Conservation (phyloP, 495 filamentous ascomycete genomes). For the Trichodelitschia bisporula region DNA sequence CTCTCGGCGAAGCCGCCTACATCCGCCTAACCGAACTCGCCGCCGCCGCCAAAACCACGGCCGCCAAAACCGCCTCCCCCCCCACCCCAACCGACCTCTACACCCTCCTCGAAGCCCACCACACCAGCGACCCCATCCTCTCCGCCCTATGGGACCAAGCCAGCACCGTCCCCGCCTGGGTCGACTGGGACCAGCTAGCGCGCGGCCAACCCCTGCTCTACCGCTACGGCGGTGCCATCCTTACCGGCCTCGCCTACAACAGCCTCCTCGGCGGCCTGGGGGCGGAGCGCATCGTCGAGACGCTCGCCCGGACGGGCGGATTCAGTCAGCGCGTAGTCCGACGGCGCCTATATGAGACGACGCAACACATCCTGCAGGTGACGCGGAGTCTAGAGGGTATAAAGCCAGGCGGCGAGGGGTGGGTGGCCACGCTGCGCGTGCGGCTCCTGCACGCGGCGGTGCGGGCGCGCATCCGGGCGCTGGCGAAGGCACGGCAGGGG, state of each 20-base stretch:
- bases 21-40: slow-evolving; percentile 24
- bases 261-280: slow-evolving; percentile 36
- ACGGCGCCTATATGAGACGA: slow-evolving; percentile 47
- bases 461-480: slow-evolving; percentile 34
- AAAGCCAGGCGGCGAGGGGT: slow-evolving; percentile 41
- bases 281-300: slow-evolving; percentile 39
- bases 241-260: slow-evolving; percentile 38
- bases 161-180: slow-evolving; percentile 50
- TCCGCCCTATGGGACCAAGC: slow-evolving; percentile 39
- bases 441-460: slow-evolving; percentile 52
- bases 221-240: slow-evolving; percentile 39
- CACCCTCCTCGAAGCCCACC: slow-evolving; percentile 31
- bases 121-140: slow-evolving; percentile 28
- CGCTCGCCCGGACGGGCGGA: slow-evolving; percentile 51
- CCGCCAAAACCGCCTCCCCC: slow-evolving; percentile 1
- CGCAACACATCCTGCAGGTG: slow-evolving; percentile 50
- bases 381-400: slow-evolving; percentile 38
- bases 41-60: background rate
- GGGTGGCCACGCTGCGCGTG: slow-evolving; percentile 43
- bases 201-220: slow-evolving; percentile 34
- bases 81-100: slow-evolving; percentile 29
- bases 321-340: slow-evolving; percentile 46
- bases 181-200: slow-evolving; percentile 57
- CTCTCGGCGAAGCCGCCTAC: slow-evolving; percentile 38
- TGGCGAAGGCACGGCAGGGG: slow-evolving; percentile 24